Evolutionary conservation across 441 rosid genomes (phyloP).

Genomic region (Theobroma grandiflorum): DNA sequence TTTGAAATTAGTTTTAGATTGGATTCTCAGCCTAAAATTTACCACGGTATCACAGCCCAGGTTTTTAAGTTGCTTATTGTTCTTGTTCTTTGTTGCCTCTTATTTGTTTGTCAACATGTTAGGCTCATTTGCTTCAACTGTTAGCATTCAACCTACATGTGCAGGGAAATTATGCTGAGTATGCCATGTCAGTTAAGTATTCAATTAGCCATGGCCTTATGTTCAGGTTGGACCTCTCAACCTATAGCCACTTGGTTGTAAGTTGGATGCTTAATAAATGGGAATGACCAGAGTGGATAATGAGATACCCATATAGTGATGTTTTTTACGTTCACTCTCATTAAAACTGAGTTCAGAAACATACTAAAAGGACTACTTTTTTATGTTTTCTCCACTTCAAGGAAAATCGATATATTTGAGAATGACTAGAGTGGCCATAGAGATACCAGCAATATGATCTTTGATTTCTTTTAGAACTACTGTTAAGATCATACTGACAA

Average conservation of each 20-base stretch:
- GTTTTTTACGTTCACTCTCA: not conserved
- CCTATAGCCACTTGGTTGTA: not conserved
- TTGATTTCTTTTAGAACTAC: not conserved
- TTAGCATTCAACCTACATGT: not conserved
- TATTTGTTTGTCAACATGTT: slow-evolving; percentile 5
- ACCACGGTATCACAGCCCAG: not conserved
- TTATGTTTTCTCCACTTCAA: not conserved
- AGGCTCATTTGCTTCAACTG: not conserved
- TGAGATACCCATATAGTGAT: not conserved
- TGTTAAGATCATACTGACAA: slow-evolving; percentile 6
- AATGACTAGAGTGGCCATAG: not conserved
- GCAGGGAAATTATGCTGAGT: not conserved
- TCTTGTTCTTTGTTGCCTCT: not conserved
- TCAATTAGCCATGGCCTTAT: not conserved
- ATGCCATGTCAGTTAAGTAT: not conserved
- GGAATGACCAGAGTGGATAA: not conserved
- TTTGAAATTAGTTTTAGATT: not conserved
- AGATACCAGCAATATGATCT: slow-evolving; percentile 1
- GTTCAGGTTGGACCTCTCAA: not conserved
- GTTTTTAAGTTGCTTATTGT: not conserved
- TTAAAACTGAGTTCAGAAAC: not conserved
- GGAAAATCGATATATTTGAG: not conserved
- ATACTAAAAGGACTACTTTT: not conserved
- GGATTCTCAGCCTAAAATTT: not conserved
- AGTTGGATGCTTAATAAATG: not conserved